A percentile compares a stretch with the other conserved stretches of the same genome.
Evolutionary conservation across 139 green algal species (phyloP).

Genomic region (Haematococcus lacustris): DNA sequence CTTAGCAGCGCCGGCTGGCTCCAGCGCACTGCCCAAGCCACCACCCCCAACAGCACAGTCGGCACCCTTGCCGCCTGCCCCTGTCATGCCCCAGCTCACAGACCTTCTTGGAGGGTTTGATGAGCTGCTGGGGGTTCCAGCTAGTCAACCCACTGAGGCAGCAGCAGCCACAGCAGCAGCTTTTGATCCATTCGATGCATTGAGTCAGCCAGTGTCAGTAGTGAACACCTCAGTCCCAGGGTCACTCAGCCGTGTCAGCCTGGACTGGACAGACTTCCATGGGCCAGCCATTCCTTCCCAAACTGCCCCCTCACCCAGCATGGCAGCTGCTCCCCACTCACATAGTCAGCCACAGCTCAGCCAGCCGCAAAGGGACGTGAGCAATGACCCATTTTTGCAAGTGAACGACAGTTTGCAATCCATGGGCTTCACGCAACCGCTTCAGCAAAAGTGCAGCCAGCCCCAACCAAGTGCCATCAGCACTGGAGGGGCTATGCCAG

Average conservation of each 20-base stretch:
- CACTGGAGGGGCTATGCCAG: no score
- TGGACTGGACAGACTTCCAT: conserved; percentile 1
- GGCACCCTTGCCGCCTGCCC: background rate
- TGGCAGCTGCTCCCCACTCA: background rate
- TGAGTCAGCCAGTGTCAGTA: no score
- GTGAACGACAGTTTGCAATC: background rate
- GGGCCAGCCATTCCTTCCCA: background rate
- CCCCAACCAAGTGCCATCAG: no score
- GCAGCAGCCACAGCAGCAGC: background rate
- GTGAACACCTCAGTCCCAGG: no score
- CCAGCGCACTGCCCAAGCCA: no score
- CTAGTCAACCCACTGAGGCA: background rate
- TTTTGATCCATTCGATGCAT: background rate
- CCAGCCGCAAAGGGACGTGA: no score
- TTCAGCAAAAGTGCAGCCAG: no score
- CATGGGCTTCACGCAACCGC: no score
- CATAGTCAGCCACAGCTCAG: background rate
- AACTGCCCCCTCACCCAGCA: background rate
- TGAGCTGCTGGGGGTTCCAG: no score
- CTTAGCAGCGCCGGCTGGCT: no score
- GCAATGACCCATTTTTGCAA: background rate
- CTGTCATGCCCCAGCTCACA: background rate
- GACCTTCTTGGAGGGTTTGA: no score
- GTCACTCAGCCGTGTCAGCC: background rate
- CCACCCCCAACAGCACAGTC: background rate